Percentiles rank a stretch among this genome's conserved stretches.
Conservation (phyloP, 768 basidiomycete species). For the Calocybe indica region DNA sequence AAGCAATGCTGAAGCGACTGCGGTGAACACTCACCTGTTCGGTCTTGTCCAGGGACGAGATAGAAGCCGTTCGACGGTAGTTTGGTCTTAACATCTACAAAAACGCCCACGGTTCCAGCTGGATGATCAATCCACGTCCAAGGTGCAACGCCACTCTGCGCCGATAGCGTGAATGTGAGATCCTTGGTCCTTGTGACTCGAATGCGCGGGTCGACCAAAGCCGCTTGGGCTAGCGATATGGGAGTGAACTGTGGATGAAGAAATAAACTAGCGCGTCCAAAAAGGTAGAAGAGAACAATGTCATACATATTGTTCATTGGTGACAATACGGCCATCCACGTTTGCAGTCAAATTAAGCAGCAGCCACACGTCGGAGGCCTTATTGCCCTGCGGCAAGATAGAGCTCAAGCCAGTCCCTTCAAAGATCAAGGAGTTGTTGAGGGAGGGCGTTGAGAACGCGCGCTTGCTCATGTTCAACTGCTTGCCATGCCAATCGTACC, state of each 20-base stretch:
- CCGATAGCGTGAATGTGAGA: slow-evolving; percentile 46
- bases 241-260: slow-evolving; percentile 41
- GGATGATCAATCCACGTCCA: slow-evolving; percentile 63
- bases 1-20: background rate
- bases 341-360: slow-evolving; percentile 43
- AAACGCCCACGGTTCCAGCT: slow-evolving; percentile 45
- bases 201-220: slow-evolving; percentile 48
- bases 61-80: slow-evolving; percentile 47
- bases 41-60: slow-evolving; percentile 46
- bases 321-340: slow-evolving; percentile 32
- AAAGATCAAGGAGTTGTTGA: slow-evolving; percentile 45
- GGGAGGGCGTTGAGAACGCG: slow-evolving; percentile 35
- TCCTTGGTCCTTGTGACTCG: slow-evolving; percentile 21
- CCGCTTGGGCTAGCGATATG: slow-evolving; percentile 35
- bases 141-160: slow-evolving; percentile 45
- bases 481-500: slow-evolving; percentile 51
- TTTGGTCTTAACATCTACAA: slow-evolving; percentile 36
- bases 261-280: slow-evolving; percentile 3
- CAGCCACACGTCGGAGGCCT: slow-evolving; percentile 43
- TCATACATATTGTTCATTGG: slow-evolving; percentile 49
- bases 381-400: slow-evolving; percentile 38
- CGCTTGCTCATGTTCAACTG: slow-evolving; percentile 29
- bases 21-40: slow-evolving; percentile 33
- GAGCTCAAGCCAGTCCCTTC: slow-evolving; percentile 31
- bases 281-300: background rate